These are phyloP conservation scores for Platanthera zijinensis DNA, from an alignment of 106 monocot genomes.

Conservation along the genomic window DNA sequence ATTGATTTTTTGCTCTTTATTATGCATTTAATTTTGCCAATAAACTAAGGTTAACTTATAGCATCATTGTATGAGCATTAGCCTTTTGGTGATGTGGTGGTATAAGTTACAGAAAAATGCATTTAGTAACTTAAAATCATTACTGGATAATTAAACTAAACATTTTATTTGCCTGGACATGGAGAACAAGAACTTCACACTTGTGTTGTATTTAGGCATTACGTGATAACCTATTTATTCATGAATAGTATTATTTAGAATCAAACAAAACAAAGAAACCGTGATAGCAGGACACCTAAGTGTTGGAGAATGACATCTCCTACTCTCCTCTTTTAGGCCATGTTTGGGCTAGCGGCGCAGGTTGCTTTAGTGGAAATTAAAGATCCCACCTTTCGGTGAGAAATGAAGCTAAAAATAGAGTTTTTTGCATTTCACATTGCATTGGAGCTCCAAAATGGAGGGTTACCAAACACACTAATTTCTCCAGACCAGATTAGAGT, in stretches of 20 bases:
- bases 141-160: neutral
- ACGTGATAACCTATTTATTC: neutral
- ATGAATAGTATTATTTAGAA: neutral
- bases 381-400: too few species aligned
- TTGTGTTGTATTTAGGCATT: neutral
- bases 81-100: neutral
- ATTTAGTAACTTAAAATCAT: neutral
- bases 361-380: too few species aligned
- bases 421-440: too few species aligned
- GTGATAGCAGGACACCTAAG: too few species aligned
- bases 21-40: neutral
- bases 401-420: too few species aligned
- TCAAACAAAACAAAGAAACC: neutral
- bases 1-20: slow-evolving; percentile 11
- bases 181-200: neutral
- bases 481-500: too few species aligned
- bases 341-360: too few species aligned
- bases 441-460: too few species aligned
- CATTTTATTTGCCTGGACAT: neutral
- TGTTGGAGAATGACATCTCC: too few species aligned
- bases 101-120: neutral
- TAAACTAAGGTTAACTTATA: neutral
- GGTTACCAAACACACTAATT: too few species aligned
- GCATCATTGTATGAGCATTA: neutral
- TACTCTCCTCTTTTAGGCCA: too few species aligned